Conservation (phyloP, 2,329 filamentous ascomycete genomes). For the Epichloe sp. region DNA sequence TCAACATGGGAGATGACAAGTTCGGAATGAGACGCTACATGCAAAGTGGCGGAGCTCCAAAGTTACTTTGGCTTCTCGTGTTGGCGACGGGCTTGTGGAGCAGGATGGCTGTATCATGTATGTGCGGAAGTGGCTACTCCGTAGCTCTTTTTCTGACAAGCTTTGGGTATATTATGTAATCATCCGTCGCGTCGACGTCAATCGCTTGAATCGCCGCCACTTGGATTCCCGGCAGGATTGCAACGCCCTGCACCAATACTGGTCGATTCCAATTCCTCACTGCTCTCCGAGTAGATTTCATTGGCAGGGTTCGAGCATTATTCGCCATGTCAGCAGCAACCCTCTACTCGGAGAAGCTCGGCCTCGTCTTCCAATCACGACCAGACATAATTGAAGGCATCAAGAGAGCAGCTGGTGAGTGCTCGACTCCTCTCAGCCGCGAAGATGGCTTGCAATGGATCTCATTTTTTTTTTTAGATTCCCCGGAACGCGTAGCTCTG, state of each 20-base stretch:
- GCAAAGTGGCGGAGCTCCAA: neutral
- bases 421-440: neutral
- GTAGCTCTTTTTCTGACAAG: too few relatives aligned
- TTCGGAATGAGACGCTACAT: neutral
- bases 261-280: constrained; percentile 4
- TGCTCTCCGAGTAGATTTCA: neutral
- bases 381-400: constrained; percentile 44
- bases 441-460: neutral
- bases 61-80: neutral
- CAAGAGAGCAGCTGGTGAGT: constrained; percentile 37
- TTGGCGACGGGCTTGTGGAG: neutral
- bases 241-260: neutral
- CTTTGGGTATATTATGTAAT: constrained; percentile 4
- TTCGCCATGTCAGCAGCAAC: constrained; percentile 24
- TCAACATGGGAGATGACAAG: neutral
- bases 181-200: constrained; percentile 3
- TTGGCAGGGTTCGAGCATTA: neutral
- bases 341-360: constrained; percentile 37
- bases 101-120: too few relatives aligned
- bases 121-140: too few relatives aligned
- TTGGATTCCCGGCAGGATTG: neutral
- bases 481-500: constrained; percentile 33
- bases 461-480: constrained; percentile 26
- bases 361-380: constrained; percentile 38
- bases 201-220: neutral